Percentiles rank a stretch among this genome's conserved stretches.
phyloP scores from a whole-genome alignment of 305 asterid genomes.

The Fraxinus floribunda region DNA sequence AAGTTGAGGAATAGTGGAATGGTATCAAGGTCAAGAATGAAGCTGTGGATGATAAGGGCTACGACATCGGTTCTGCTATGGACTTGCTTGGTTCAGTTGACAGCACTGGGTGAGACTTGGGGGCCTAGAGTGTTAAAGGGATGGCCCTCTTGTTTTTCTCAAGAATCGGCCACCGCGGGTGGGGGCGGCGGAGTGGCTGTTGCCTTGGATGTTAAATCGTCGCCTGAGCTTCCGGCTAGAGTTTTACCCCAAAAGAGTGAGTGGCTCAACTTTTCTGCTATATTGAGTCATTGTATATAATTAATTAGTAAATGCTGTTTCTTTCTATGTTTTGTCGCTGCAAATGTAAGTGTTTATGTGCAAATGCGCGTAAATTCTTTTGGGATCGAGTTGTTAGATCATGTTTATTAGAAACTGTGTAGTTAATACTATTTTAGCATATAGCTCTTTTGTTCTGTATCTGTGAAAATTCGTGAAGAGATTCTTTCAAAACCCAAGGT shows the following conservation, averaged over 20 bases:
- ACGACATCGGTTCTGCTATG: slow-evolving; percentile 62
- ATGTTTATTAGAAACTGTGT: slow-evolving; percentile 4
- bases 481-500: slow-evolving; percentile 4
- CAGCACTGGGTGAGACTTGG: slow-evolving; percentile 69
- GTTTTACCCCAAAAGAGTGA: slow-evolving; percentile 92
- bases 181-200: slow-evolving; percentile 8
- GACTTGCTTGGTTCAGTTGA: slow-evolving; percentile 77
- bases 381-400: slow-evolving; percentile 17
- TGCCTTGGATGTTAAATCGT: slow-evolving; percentile 40
- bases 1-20: slow-evolving; percentile 53
- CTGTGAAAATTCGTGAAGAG: not conserved
- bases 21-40: slow-evolving; percentile 68
- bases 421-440: not conserved
- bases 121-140: slow-evolving; percentile 76
- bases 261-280: slow-evolving; percentile 22
- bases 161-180: slow-evolving; percentile 40
- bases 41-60: slow-evolving; percentile 74
- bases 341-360: not conserved
- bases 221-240: slow-evolving; percentile 45
- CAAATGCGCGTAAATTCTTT: not conserved
- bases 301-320: slow-evolving; percentile 5
- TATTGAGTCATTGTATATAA: not conserved
- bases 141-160: slow-evolving; percentile 76
- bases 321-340: not conserved
- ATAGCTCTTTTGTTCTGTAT: slow-evolving; percentile 7